These are phyloP conservation scores for Litsea cubeba DNA, from an alignment of 164 flowering plant genomes.

Conservation along the genomic window DNA sequence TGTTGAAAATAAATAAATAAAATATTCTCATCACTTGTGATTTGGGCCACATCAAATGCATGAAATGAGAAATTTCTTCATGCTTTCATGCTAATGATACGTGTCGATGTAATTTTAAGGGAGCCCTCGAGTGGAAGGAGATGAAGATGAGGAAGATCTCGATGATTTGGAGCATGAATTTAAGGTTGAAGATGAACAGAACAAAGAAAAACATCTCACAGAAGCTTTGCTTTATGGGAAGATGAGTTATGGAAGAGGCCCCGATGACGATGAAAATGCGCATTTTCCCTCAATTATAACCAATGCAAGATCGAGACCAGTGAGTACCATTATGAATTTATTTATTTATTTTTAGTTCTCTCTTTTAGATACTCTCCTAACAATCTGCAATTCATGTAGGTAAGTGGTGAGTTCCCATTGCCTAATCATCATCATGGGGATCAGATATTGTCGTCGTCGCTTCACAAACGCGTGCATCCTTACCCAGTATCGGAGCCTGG, in stretches of 20 bases:
- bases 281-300: conserved; percentile 66
- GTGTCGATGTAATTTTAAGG: conserved; percentile 30
- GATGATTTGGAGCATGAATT: conserved; percentile 95
- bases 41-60: no score
- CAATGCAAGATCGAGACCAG: conserved; percentile 55
- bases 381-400: conserved; percentile 33
- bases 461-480: conserved; percentile 86
- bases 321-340: conserved; percentile 23
- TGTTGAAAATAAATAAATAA: no score
- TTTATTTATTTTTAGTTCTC: not conserved
- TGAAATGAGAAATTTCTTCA: no score
- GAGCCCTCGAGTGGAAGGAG: conserved; percentile 94
- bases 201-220: conserved; percentile 48
- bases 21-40: no score
- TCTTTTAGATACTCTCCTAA: not conserved
- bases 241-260: conserved; percentile 95
- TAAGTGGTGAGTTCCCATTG: conserved; percentile 79
- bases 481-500: conserved; percentile 75
- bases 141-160: conserved; percentile 90
- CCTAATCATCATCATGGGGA: conserved; percentile 50
- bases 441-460: conserved; percentile 42
- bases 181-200: conserved; percentile 62
- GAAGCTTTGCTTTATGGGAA: conserved; percentile 94
- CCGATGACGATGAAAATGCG: conserved; percentile 63
- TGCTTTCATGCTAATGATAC: not conserved